phyloP scores from a whole-genome alignment of 2,329 filamentous ascomycete species.

The Trichoderma polysporum region DNA sequence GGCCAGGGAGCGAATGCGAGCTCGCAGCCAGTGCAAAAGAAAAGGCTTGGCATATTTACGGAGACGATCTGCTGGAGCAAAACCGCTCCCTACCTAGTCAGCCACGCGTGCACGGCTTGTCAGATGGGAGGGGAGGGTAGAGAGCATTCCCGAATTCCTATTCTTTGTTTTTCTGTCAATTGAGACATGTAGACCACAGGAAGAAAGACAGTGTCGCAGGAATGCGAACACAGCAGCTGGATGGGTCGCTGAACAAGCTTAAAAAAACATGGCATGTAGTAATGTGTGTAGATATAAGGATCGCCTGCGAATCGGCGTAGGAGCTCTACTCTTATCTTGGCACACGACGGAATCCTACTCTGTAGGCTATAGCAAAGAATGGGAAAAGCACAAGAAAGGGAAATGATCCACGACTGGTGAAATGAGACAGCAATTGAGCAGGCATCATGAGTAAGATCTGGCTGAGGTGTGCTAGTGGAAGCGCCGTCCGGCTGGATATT shows the following conservation, averaged over 20 bases:
- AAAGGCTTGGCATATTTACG: constrained; percentile 9
- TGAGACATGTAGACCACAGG: background rate
- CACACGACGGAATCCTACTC: background rate
- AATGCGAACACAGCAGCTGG: background rate
- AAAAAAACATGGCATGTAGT: background rate
- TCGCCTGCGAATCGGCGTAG: background rate
- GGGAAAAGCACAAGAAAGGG: background rate
- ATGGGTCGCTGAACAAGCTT: background rate
- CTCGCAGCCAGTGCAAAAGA: background rate
- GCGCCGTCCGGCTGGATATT: background rate
- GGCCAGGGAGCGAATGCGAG: background rate
- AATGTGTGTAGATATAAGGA: background rate
- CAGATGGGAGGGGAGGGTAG: background rate
- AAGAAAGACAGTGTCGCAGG: background rate
- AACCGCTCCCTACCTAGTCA: background rate
- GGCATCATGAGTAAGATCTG: constrained; percentile 7
- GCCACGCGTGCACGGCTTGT: background rate
- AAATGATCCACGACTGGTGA: background rate
- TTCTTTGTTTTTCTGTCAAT: background rate
- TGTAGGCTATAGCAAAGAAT: background rate
- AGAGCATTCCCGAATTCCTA: background rate
- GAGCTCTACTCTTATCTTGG: background rate
- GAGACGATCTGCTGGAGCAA: constrained; percentile 8
- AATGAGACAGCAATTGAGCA: background rate
- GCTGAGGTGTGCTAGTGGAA: background rate